Base-by-base conservation (phyloP, 2,329 filamentous ascomycete species). In the Aspergillaceae sp. region DNA sequence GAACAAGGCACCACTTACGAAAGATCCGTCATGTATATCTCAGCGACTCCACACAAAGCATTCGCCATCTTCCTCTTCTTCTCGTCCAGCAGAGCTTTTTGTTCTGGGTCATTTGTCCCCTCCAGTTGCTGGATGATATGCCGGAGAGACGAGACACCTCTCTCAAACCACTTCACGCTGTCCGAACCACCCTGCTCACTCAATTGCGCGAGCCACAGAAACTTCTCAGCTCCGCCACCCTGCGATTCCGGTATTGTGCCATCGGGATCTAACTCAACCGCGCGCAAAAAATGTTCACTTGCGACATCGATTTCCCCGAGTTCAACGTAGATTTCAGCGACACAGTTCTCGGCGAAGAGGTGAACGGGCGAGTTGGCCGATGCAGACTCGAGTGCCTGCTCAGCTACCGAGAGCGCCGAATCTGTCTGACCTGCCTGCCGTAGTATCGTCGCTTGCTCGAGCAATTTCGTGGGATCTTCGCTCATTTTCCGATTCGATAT, bases 11-110 rank as follows among this genome's bases (percentile, higher is more conserved):
- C 10, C 45, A 69, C 71, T 65, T 79, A 92, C 59, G 86, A 92
- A 57, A 97, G 72, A 71, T 98, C 92, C 7, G 92, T 98, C 92
- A 98, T 98, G 74, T 96, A 98, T 42, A 98, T 88, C 71, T 98
- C 92, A 5, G 87, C 83, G 50, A 97, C 87, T 29, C 87, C 88
- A 68, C 94, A 98, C 33, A 98, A 77, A n/a, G 90, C 87, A 56
- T 88, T 88, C 2, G 89, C 87, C 33, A 97, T 75, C 68, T 92
- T 92, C 54, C 76, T 75, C 64, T 84, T 84, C 73, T 87, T 87
- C 66, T 89, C 86, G 29, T 83, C 77, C 36, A 82, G 44, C 33
- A 73, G 58, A 27, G 71, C 50, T 27, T 61, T 53, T 35, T 68
- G 56, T 52, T 68, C 50, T 10, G 66, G 47, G 52, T 65, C 59